Evolutionary conservation across 1,139 yeast species (phyloP), one percentile per base, ranked within the genome.

Genomic region (Hyphopichia pseudoburtonii): DNA sequence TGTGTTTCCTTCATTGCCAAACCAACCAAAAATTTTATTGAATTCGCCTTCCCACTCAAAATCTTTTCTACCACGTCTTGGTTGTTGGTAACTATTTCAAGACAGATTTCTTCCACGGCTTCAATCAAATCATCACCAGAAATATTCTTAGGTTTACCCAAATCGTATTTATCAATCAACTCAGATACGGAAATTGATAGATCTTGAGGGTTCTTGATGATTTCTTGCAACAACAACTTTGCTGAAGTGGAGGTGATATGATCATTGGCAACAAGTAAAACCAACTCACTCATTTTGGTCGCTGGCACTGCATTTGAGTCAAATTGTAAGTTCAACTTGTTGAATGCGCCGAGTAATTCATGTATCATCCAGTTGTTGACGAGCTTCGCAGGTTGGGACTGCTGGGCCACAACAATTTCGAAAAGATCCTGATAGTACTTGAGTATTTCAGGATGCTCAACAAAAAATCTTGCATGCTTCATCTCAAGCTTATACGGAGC

Each of bases 331-430:
- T 76, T 70, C 8, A 73, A 62, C 49, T 78, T 80, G 9, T 80
- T 71, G 43, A 87, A 71, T 12, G 79, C 70, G 0, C 97, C 96
- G 17, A 87, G 54, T 24, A 89, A 62, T 45, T 87, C 92, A 59
- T 92, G 94, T 16, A 88, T 80, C 8, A 89, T 60, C 96, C 96
- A 89, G 51, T 86, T 88, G 30, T 83, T 80, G 1, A 85, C 80
- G 21, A 68, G 51, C 40, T 67, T 72, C 4, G 62, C 46, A 5
- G 64, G 52, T 8, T 57, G 44, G 39, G 39, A 52, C 42, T 39
- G 43, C 26, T 40, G 35, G 2, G 19, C 25, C 1, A 45, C 60
- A 5, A 62, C 43, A 2, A 42, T 37, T 0, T 62, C 56, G 45
- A 63, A 71, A 1, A 85, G 61, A 1, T 63, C 51, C 21, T 71